Evolutionary conservation across 2,329 filamentous ascomycete genomes (phyloP), one percentile per base, ranked within the genome.

Genomic region (Cytospora piceae): DNA sequence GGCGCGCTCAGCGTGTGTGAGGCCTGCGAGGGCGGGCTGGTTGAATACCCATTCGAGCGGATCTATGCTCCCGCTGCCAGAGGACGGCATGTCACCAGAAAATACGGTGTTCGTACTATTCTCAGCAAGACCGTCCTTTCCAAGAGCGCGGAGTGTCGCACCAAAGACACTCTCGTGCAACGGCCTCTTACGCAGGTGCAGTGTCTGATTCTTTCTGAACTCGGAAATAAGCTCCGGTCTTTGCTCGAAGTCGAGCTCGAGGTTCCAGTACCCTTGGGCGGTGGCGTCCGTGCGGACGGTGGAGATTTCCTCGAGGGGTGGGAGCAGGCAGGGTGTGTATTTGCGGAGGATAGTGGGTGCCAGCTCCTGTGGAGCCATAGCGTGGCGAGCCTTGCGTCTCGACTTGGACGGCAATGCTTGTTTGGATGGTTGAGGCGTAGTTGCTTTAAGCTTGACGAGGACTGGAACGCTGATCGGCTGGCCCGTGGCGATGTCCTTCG

Each of bases 401-500:
- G 73, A 74, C 70, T 73, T 79, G 65, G 77, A 75, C 61, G 72
- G 75, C 49, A 73, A 73, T 67, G 81, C 74, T 1, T 75, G 72
- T 17, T 72, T 74, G 7, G 79, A 70, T 53, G 81, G 77, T 2
- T 78, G 83, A 0, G 65, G 72, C 61, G 58, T 70, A 68, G 61
- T 73, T 66, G 51, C 79, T 77, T 69, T 77, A 67, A 92, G 82
- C 12, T 81, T 83, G 63, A 97, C 83, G 5, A 83, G 83, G 55
- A 97, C 82, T 0, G 91, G 87, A 2, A 94, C 85, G 9, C 88
- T 86, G 58, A 97, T 86, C 0, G 94, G 91, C 53, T 93, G 88
- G 51, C 90, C 88, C 0, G 92, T 96, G 66, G 95, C 89, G 3
- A 95, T 86, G 71, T 99, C 95, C 68, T 94, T 91, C 22, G 92